A percentile compares a stretch with the other conserved stretches of the same genome.
Evolutionary conservation across 2,329 filamentous ascomycete genomes (phyloP).

Genomic region (Aspergillus felis): DNA sequence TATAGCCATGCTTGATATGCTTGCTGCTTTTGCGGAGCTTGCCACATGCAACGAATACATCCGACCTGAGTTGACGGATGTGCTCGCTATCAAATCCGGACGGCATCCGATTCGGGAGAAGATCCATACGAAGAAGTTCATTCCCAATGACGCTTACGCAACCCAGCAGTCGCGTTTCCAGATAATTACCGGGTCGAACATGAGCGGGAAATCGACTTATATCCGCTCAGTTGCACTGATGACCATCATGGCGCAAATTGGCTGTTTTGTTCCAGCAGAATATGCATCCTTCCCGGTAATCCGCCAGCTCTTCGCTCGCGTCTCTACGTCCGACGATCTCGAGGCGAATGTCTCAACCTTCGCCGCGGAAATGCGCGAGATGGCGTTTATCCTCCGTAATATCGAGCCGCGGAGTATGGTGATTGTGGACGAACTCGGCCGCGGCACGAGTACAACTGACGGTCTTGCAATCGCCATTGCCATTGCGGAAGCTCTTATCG

Average conservation of each 20-base stretch:
- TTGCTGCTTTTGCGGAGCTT: slow-evolving; percentile 70
- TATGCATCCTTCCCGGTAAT: slow-evolving; percentile 79
- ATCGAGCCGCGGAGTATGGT: slow-evolving; percentile 71
- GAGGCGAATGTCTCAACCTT: slow-evolving; percentile 93
- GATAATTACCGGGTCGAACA: slow-evolving; percentile 93
- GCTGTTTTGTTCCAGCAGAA: slow-evolving; percentile 80
- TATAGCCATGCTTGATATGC: slow-evolving; percentile 82
- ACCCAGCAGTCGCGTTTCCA: slow-evolving; percentile 79
- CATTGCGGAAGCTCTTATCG: slow-evolving; percentile 81
- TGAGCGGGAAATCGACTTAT: slow-evolving; percentile 97
- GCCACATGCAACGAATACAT: slow-evolving; percentile 65
- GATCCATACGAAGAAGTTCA: slow-evolving; percentile 63
- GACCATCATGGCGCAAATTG: slow-evolving; percentile 90
- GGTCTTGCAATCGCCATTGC: slow-evolving; percentile 85
- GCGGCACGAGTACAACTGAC: slow-evolving; percentile 84
- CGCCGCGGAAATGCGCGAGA: slow-evolving; percentile 91
- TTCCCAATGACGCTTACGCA: slow-evolving; percentile 89
- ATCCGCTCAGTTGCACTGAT: slow-evolving; percentile 81
- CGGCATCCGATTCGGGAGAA: slow-evolving; percentile 78
- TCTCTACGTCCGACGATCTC: slow-evolving; percentile 82
- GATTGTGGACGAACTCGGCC: slow-evolving; percentile 87
- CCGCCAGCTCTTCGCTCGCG: slow-evolving; percentile 78
- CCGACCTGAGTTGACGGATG: slow-evolving; percentile 64
- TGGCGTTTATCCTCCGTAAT: slow-evolving; percentile 86
- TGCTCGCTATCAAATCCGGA: slow-evolving; percentile 68